A percentile compares a stretch with the other conserved stretches of the same genome.
phyloP scores from a whole-genome alignment of 257 asterid species.

The Oldenlandia corymbosa region DNA sequence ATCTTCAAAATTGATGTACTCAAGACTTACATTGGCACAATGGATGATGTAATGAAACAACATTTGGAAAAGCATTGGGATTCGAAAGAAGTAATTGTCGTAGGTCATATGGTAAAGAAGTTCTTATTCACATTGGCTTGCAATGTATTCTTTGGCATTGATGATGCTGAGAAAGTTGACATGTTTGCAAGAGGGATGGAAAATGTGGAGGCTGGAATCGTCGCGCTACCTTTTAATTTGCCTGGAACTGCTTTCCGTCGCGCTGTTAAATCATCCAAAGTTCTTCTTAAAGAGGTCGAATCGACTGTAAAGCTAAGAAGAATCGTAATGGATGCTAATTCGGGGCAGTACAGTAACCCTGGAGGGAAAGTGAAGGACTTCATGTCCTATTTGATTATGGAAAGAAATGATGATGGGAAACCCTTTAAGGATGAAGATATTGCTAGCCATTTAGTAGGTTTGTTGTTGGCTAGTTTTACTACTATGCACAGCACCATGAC shows the following conservation, averaged over 20 bases:
- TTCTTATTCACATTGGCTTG: slow-evolving; percentile 4
- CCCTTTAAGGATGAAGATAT: slow-evolving; percentile 9
- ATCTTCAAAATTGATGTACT: slow-evolving; percentile 4
- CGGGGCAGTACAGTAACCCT: too few species aligned
- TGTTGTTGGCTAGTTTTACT: background rate
- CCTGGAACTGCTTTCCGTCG: background rate
- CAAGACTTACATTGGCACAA: background rate
- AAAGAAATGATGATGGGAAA: slow-evolving; percentile 2
- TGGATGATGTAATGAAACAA: background rate
- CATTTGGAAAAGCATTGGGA: background rate
- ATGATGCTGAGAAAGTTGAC: slow-evolving; percentile 5
- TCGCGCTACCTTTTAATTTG: background rate
- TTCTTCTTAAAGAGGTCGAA: background rate
- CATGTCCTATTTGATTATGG: background rate
- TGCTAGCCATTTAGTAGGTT: background rate
- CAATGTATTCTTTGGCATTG: slow-evolving; percentile 18
- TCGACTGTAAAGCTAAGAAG: background rate
- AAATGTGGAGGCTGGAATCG: slow-evolving; percentile 4
- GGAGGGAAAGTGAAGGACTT: too few species aligned
- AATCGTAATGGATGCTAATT: background rate
- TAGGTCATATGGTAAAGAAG: slow-evolving; percentile 7
- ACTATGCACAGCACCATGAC: slow-evolving; percentile 1
- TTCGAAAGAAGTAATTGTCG: background rate
- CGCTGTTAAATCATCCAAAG: background rate
- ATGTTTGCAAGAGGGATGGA: slow-evolving; percentile 1